Conservation (phyloP, 495 filamentous ascomycete genomes). For the Xylaria castorea region DNA sequence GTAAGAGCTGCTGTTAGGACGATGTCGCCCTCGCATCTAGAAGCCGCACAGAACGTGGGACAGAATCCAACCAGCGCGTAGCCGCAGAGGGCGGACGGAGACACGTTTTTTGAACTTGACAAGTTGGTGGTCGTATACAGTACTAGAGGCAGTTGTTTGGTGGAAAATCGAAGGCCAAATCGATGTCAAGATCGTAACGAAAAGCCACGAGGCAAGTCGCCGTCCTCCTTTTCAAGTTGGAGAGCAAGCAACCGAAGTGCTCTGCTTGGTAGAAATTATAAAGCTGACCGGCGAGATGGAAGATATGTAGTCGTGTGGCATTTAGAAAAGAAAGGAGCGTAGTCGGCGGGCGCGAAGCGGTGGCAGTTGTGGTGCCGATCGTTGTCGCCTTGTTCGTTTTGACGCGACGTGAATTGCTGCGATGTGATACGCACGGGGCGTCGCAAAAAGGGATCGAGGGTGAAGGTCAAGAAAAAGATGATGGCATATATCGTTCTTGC, state of each 20-base stretch:
- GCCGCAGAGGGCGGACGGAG: not conserved
- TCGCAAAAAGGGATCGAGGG: not conserved
- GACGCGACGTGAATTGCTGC: not conserved
- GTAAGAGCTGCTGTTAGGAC: not conserved
- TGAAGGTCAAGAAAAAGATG: not conserved
- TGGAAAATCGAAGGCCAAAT: not conserved
- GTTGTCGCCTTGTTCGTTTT: not conserved
- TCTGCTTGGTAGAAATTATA: not conserved
- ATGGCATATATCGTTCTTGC: slow-evolving; percentile 17
- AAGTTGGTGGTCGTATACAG: not conserved
- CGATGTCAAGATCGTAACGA: not conserved
- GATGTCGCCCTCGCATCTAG: slow-evolving; percentile 27
- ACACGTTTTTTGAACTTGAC: not conserved
- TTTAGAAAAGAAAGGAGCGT: slow-evolving; percentile 15
- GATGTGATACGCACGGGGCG: not conserved
- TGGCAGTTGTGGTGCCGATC: no score
- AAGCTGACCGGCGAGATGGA: not conserved
- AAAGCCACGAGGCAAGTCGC: not conserved
- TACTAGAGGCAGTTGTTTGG: not conserved
- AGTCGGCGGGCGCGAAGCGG: not conserved
- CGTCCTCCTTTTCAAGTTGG: not conserved
- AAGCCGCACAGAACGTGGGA: not conserved
- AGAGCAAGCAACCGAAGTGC: not conserved
- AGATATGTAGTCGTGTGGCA: not conserved
- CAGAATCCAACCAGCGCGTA: not conserved